A percentile compares a stretch with the other conserved stretches of the same genome.
These are phyloP conservation scores for Leishmania major DNA, from an alignment of 208 protist genomes.

Conservation along the genomic window DNA sequence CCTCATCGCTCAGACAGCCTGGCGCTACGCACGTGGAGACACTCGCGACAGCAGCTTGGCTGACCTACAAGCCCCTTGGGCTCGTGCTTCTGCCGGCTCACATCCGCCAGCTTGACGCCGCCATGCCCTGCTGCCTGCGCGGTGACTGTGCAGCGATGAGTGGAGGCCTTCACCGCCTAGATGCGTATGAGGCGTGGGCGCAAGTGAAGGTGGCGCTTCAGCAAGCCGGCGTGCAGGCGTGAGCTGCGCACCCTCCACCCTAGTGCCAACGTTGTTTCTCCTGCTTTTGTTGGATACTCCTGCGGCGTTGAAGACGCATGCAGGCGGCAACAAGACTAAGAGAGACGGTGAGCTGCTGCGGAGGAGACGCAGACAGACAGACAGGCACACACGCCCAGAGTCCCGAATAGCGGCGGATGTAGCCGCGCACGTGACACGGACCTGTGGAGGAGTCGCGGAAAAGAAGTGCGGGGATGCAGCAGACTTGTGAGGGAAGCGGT, in stretches of 20 bases:
- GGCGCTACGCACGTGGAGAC: not conserved
- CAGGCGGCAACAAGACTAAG: not conserved
- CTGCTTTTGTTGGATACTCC: not conserved
- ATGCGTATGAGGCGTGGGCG: not conserved
- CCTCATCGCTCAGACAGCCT: not conserved
- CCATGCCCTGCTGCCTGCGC: not conserved
- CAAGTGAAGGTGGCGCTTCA: not conserved
- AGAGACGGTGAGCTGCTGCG: not conserved
- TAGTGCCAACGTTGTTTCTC: not conserved
- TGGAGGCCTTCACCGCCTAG: not conserved
- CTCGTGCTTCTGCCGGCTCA: conserved; percentile 20
- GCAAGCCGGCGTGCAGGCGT: conserved; percentile 12
- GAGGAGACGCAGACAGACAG: not conserved
- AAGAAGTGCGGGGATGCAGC: not conserved
- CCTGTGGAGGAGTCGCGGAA: not conserved
- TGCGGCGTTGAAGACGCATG: not conserved
- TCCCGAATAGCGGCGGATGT: too few relatives aligned
- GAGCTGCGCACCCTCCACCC: not conserved
- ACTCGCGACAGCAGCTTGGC: conserved; percentile 17
- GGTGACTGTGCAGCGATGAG: conserved; percentile 3
- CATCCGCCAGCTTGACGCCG: not conserved
- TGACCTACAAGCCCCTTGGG: conserved; percentile 17
- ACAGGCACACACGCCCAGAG: not conserved
- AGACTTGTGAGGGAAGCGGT: not conserved
- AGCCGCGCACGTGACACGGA: not conserved